Evolutionary conservation across 2,329 filamentous ascomycete species (phyloP).

Genomic region (Pyrenochaeta sp.): DNA sequence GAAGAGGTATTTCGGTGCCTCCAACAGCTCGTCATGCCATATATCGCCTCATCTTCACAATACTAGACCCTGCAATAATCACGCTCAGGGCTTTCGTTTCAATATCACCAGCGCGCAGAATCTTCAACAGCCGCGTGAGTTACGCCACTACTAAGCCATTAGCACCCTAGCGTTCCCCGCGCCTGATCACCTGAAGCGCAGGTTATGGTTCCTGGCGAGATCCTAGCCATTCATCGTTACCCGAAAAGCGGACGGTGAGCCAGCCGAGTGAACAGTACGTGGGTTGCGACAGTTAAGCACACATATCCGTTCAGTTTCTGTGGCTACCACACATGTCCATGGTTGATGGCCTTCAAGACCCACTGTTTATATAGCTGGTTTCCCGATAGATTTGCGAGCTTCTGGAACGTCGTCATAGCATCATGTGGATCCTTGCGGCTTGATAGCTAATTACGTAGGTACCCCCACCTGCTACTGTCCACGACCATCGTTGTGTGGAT

Average conservation of each 20-base stretch:
- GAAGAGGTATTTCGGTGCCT: neutral
- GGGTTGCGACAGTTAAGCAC: neutral
- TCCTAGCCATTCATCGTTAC: constrained; percentile 24
- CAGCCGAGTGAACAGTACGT: neutral
- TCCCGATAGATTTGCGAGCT: neutral
- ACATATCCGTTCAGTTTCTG: neutral
- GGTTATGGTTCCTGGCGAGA: constrained; percentile 30
- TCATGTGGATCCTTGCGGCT: constrained; percentile 23
- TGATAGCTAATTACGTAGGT: constrained; percentile 20
- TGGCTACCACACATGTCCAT: too few species aligned
- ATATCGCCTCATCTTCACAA: neutral
- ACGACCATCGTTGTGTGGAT: neutral
- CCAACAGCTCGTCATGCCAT: neutral
- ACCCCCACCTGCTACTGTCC: constrained; percentile 9
- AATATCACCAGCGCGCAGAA: constrained; percentile 14
- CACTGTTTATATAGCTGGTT: too few species aligned
- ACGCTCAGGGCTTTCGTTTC: neutral
- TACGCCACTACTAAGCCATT: constrained; percentile 20
- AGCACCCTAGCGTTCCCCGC: constrained; percentile 34
- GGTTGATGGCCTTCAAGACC: neutral
- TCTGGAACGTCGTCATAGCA: constrained; percentile 25
- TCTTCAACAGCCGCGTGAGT: constrained; percentile 20
- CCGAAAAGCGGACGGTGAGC: constrained; percentile 8
- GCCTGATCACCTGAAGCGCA: constrained; percentile 25
- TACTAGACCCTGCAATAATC: neutral